Evolutionary conservation across 2,329 filamentous ascomycete genomes (phyloP).

Genomic region (Dactylonectria macrodidyma): DNA sequence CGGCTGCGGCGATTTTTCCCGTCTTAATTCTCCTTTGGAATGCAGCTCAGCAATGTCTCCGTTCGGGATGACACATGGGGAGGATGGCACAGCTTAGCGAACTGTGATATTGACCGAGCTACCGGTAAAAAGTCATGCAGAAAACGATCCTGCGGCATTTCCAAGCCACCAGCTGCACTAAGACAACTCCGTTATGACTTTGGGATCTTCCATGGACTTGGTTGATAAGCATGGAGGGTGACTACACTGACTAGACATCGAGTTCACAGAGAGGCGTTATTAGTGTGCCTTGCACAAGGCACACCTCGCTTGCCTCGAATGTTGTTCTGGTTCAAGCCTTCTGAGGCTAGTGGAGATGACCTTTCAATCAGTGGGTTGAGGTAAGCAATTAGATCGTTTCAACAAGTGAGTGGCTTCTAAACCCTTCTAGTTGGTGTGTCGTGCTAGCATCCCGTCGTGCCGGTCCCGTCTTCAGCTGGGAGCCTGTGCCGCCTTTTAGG

Average conservation of each 20-base stretch:
- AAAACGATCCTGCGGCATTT: neutral
- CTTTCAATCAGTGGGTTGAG: neutral
- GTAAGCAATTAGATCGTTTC: conserved; percentile 13
- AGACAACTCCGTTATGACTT: neutral
- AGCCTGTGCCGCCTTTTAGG: neutral
- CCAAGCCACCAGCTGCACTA: neutral
- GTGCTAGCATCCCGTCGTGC: neutral
- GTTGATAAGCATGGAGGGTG: too few species aligned
- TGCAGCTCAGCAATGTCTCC: conserved; percentile 14
- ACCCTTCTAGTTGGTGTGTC: neutral
- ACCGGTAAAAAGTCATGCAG: neutral
- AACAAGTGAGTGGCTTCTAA: neutral
- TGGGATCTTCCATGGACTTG: too few species aligned
- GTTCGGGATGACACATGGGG: conserved; percentile 1
- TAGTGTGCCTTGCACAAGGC: too few species aligned
- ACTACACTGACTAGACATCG: too few species aligned
- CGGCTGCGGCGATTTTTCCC: neutral
- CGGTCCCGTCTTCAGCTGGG: neutral
- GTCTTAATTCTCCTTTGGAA: conserved; percentile 1
- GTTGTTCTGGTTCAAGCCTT: neutral
- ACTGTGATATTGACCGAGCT: neutral
- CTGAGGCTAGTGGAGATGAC: neutral
- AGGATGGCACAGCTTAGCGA: neutral
- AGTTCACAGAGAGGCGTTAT: too few species aligned
- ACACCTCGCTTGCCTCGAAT: neutral